phyloP scores from a whole-genome alignment of 805 yeast genomes.

The Ogataea pilisensis region DNA sequence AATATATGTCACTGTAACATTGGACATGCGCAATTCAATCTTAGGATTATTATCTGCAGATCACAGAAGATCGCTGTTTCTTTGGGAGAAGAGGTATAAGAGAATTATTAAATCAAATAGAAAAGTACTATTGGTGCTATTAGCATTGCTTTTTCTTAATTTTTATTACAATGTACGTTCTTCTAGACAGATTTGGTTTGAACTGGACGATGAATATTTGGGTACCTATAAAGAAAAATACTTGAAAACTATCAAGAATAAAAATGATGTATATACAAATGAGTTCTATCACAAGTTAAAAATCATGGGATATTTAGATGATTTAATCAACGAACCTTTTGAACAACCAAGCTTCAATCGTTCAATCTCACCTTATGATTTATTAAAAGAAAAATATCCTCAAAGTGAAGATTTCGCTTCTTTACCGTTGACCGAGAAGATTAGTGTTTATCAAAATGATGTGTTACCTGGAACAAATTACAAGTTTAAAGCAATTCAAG shows the following conservation, averaged over 20 bases:
- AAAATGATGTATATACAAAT: constrained; percentile 23
- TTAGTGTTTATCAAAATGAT: constrained; percentile 14
- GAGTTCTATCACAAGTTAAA: constrained; percentile 26
- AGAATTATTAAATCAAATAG: constrained; percentile 17
- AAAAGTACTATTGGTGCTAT: constrained; percentile 9
- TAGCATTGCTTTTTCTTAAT: constrained; percentile 11
- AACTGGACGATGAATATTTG: constrained; percentile 23
- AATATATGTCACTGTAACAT: no score
- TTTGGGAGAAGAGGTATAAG: constrained; percentile 12
- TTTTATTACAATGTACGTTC: constrained; percentile 9
- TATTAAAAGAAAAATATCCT: constrained; percentile 18
- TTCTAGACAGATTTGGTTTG: constrained; percentile 9
- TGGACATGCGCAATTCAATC: neutral
- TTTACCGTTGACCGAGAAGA: constrained; percentile 13
- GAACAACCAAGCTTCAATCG: constrained; percentile 17
- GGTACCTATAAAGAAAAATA: constrained; percentile 31
- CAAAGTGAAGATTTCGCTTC: constrained; percentile 11
- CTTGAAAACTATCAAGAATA: constrained; percentile 17
- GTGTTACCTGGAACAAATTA: constrained; percentile 21
- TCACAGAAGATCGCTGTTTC: constrained; percentile 12
- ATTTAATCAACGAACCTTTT: constrained; percentile 28
- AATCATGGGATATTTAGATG: constrained; percentile 27
- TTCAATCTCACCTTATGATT: constrained; percentile 20
- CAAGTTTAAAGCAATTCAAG: constrained; percentile 26
- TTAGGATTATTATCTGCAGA: constrained; percentile 2